phyloP scores from a whole-genome alignment of 2,329 filamentous ascomycete species.

The Cryphonectria naterciae region DNA sequence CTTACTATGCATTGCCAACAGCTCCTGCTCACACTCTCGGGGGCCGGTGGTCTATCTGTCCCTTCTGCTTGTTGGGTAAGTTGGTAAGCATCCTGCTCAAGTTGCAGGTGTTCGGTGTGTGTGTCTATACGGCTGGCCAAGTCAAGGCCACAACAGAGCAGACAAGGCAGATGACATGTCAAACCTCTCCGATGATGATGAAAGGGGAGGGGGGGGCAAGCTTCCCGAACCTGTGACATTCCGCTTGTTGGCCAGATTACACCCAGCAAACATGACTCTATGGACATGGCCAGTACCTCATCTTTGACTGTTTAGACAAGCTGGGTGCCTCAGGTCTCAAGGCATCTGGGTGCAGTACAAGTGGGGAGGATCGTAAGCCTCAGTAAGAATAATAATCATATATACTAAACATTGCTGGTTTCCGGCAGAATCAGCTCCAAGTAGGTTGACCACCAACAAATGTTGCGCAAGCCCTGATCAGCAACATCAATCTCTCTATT shows the following conservation, averaged over 20 bases:
- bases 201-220: no score
- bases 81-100: background rate
- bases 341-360: background rate
- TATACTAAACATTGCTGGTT: no score
- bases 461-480: background rate
- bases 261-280: background rate
- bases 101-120: background rate
- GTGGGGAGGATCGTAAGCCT: background rate
- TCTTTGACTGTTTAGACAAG: background rate
- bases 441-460: background rate
- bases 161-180: background rate
- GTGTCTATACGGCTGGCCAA: background rate
- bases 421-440: background rate
- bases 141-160: background rate
- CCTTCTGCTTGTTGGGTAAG: background rate
- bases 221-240: background rate
- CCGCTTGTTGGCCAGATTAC: no score
- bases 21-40: background rate
- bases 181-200: background rate
- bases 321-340: background rate
- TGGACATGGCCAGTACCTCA: background rate
- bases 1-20: background rate
- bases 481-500: no score
- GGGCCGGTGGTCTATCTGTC: background rate
- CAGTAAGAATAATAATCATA: background rate